Conservation (phyloP, 176 grass and related monocot species). For the Thalia dealbata region DNA sequence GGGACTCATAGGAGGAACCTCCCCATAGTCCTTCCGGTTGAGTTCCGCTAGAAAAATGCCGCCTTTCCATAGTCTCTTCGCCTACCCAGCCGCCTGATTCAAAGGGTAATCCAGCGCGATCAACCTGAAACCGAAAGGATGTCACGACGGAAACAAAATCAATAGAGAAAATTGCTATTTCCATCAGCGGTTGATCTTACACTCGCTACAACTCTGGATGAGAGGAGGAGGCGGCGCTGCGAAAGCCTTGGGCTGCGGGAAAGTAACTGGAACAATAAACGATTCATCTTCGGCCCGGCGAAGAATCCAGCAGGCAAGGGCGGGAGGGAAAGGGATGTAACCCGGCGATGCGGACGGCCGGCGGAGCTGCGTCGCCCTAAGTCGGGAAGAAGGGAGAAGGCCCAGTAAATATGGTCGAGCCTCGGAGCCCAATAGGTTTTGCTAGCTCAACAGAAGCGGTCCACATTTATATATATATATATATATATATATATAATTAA, state of each 20-base stretch:
- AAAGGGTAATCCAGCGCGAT: background rate
- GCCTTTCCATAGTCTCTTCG: constrained; percentile 5
- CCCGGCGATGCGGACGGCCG: too few relatives aligned
- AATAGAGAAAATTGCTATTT: too few relatives aligned
- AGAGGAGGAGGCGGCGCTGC: background rate
- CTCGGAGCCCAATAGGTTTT: background rate
- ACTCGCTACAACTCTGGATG: background rate
- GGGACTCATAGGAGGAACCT: constrained; percentile 36
- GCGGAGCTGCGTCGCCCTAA: background rate
- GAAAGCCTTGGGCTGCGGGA: background rate
- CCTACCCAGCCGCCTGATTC: constrained; percentile 11
- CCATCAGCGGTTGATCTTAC: too few relatives aligned
- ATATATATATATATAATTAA: too few relatives aligned
- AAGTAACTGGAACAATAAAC: background rate
- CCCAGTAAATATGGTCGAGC: background rate
- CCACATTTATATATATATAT: too few relatives aligned
- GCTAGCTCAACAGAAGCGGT: too few relatives aligned
- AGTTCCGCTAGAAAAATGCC: constrained; percentile 23
- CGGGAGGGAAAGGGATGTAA: background rate
- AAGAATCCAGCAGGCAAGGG: background rate
- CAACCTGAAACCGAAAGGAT: constrained; percentile 30
- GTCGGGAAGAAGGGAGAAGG: background rate
- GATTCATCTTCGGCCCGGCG: background rate
- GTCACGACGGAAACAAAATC: background rate
- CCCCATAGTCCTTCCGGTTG: constrained; percentile 35